Evolutionary conservation across 345 rosid species (phyloP), one percentile per base, ranked within the genome.

Genomic region (Physaria fendleri): DNA sequence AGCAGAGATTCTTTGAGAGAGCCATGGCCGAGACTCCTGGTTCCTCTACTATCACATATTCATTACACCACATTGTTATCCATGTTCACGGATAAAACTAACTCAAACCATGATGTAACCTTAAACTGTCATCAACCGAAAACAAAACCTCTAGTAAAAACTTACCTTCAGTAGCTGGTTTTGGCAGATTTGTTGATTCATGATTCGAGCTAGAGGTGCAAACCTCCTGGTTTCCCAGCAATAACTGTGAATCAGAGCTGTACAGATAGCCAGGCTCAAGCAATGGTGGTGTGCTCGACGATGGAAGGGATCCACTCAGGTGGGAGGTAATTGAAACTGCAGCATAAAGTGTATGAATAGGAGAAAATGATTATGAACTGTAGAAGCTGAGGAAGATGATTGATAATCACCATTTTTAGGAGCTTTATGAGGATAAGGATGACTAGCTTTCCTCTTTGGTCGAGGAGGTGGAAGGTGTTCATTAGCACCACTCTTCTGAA

Each of bases 401-500:
- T 0, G 28, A 11, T n/a, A 65, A 35, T 39, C 0, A 85, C 96
- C 90, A 71, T 39, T 77, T 75, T 82, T 86, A 50, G 90, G 74
- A 16, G 96, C 89, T 64, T 88, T 92, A n/a, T 84, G 96, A 17
- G 96, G 98, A 59, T 92, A 92, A 1, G 98, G 96, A 80, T 82
- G 95, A 68, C 75, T 59, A 12, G 97, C 97, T 78, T 92, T 92
- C 77, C 95, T 81, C 77, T 88, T 92, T 15, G 95, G 98, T 5
- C 98, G 80, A 43, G 98, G 98, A 18, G 98, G 98, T 62, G 96
- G 98, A 15, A 92, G 85, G 50, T 82, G 96, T 68, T 88, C 96
- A 12, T 75, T 80, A 59, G 87, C 69, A 53, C 95, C 96, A 59
- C 72, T 86, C 80, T 92, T 92, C 77, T 92, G 96, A 69, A 84